Evolutionary conservation across 257 asterid species (phyloP).

Genomic region (Nicotiana paniculata): DNA sequence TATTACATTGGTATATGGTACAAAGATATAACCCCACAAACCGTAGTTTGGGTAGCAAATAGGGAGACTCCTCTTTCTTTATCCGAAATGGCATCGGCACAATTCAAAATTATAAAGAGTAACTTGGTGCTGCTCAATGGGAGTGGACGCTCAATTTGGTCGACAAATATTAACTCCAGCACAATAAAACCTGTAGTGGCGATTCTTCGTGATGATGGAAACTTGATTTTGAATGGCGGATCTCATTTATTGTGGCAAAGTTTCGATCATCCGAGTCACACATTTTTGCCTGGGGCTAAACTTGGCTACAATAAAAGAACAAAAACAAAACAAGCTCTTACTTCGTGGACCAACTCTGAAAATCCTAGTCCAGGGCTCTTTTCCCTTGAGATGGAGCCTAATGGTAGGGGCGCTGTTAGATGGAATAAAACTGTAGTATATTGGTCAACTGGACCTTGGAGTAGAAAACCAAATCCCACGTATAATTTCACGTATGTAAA

Average conservation of each 20-base stretch:
- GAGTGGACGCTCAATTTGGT: not conserved
- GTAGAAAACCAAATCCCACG: constrained; percentile 2
- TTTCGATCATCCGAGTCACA: constrained; percentile 19
- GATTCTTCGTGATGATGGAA: constrained; percentile 13
- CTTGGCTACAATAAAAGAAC: constrained; percentile 2
- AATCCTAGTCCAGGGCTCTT: constrained; percentile 69
- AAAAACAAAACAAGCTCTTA: constrained; percentile 3
- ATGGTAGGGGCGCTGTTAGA: constrained; percentile 26
- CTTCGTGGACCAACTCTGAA: constrained; percentile 27
- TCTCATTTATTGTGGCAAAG: constrained; percentile 13
- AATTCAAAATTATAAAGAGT: constrained; percentile 21
- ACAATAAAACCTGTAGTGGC: constrained; percentile 4
- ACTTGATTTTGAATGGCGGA: not conserved
- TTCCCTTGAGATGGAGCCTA: constrained; percentile 48
- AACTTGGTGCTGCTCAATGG: constrained; percentile 30
- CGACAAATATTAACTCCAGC: not conserved
- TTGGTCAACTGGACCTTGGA: constrained; percentile 65
- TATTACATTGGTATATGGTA: no score
- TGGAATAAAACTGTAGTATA: constrained; percentile 17
- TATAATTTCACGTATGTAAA: constrained; percentile 17
- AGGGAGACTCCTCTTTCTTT: constrained; percentile 38
- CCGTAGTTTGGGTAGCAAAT: not conserved
- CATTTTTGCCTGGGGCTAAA: constrained; percentile 1
- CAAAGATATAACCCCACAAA: constrained; percentile 27
- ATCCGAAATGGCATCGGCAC: constrained; percentile 19